A percentile compares a stretch with the other conserved stretches of the same genome.
phyloP scores from a whole-genome alignment of 1,284 basidiomycete genomes.

The Fomitopsis palustris region DNA sequence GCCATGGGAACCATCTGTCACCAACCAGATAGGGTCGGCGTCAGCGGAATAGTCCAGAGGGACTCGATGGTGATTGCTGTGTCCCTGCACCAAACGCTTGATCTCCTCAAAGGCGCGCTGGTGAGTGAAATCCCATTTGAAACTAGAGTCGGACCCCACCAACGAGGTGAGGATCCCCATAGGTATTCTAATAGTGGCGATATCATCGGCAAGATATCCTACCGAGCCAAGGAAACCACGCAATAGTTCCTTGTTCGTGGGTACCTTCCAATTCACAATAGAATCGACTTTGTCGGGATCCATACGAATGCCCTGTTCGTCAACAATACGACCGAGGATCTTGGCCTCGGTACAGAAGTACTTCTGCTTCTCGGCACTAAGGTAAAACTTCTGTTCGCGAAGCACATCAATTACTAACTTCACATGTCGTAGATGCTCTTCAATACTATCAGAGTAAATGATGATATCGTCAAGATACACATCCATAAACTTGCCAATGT shows the following conservation, averaged over 20 bases:
- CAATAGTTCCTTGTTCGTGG: slow-evolving; percentile 16
- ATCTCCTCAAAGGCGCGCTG: slow-evolving; percentile 25
- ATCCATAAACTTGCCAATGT: slow-evolving; percentile 19
- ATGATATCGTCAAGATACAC: slow-evolving; percentile 24
- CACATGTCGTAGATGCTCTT: slow-evolving; percentile 25
- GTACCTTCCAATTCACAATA: slow-evolving; percentile 28
- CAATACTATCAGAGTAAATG: slow-evolving; percentile 22
- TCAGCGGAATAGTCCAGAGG: slow-evolving; percentile 16
- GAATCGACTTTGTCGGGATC: slow-evolving; percentile 27
- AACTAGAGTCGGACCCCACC: slow-evolving; percentile 5
- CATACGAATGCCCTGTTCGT: slow-evolving; percentile 25
- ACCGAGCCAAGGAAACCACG: slow-evolving; percentile 22
- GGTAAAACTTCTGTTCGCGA: no score
- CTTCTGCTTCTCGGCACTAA: neutral
- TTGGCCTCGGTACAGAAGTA: slow-evolving; percentile 20
- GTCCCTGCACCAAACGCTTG: slow-evolving; percentile 14
- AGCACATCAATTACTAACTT: slow-evolving; percentile 14
- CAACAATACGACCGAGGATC: slow-evolving; percentile 29
- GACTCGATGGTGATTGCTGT: slow-evolving; percentile 12
- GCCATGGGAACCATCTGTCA: slow-evolving; percentile 12
- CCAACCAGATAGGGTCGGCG: slow-evolving; percentile 14
- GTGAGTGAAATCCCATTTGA: slow-evolving; percentile 18
- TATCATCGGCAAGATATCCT: slow-evolving; percentile 21
- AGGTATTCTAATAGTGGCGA: slow-evolving; percentile 14
- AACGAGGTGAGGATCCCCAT: slow-evolving; percentile 16